Evolutionary conservation across 2,329 filamentous ascomycete genomes (phyloP).

Genomic region (Fusarium piperis): DNA sequence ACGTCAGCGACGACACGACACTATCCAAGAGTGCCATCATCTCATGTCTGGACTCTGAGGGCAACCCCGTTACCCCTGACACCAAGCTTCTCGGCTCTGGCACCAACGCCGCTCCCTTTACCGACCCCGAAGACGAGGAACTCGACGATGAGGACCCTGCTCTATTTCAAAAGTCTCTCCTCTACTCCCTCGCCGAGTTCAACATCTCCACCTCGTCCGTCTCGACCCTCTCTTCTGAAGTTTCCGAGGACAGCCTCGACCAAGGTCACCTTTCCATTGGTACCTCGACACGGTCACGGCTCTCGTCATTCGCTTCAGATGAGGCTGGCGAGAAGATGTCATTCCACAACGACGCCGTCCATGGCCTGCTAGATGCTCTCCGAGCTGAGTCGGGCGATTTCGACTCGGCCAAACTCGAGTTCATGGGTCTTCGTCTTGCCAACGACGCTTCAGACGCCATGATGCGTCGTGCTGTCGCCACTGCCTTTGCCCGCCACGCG

Average conservation of each 20-base stretch:
- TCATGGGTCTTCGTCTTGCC: conserved; percentile 90
- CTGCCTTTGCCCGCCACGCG: conserved; percentile 85
- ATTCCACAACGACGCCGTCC: conserved; percentile 89
- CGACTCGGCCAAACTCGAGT: conserved; percentile 84
- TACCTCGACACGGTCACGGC: conserved; percentile 67
- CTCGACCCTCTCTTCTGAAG: conserved; percentile 71
- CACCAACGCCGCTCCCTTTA: conserved; percentile 62
- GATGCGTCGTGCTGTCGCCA: conserved; percentile 86
- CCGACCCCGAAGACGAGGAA: conserved; percentile 59
- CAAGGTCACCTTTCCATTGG: conserved; percentile 63
- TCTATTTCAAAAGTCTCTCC: conserved; percentile 63
- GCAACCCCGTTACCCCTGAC: conserved; percentile 53
- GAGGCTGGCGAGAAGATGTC: conserved; percentile 66
- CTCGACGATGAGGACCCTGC: conserved; percentile 61
- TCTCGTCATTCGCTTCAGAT: conserved; percentile 78
- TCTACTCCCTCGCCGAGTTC: conserved; percentile 63
- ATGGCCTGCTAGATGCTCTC: conserved; percentile 86
- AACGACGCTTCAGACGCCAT: conserved; percentile 90
- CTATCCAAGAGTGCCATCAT: conserved; percentile 50
- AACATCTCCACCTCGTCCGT: conserved; percentile 65
- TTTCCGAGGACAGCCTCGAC: conserved; percentile 72
- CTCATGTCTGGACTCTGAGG: conserved; percentile 50
- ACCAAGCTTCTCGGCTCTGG: conserved; percentile 57
- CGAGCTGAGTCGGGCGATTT: conserved; percentile 81
- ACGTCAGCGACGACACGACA: conserved; percentile 70